These are phyloP conservation scores for Vitis riparia DNA, from an alignment of 164 flowering plant species.

Conservation along the genomic window DNA sequence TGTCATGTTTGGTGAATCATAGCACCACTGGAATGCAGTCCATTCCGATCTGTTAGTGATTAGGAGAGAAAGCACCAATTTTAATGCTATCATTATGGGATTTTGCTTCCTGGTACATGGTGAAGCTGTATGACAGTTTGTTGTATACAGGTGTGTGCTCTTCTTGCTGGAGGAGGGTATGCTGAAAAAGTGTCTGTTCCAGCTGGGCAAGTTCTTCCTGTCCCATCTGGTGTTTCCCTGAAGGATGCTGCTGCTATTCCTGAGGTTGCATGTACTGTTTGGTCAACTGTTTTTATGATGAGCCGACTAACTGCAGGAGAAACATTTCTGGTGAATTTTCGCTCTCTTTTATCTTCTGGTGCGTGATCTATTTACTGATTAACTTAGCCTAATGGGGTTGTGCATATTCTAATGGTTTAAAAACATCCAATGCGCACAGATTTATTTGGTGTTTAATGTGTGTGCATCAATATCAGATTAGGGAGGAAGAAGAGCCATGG, in stretches of 20 bases:
- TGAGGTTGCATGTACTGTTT: slow-evolving; percentile 97
- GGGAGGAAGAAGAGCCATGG: too few relatives aligned
- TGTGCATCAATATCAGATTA: too few relatives aligned
- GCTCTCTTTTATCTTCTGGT: neutral
- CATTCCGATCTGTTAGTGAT: too few relatives aligned
- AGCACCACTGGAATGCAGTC: too few relatives aligned
- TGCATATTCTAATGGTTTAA: neutral
- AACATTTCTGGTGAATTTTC: slow-evolving; percentile 62
- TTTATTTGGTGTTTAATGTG: neutral
- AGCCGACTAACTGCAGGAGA: slow-evolving; percentile 79
- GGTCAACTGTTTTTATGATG: slow-evolving; percentile 96
- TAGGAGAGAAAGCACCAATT: too few relatives aligned
- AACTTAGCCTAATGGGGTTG: too few relatives aligned
- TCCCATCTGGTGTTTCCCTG: slow-evolving; percentile 79
- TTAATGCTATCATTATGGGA: too few relatives aligned
- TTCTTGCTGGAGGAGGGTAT: slow-evolving; percentile 91
- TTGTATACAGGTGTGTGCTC: slow-evolving; percentile 83
- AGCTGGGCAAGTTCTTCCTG: slow-evolving; percentile 82
- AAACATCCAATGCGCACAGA: neutral
- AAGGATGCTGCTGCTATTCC: slow-evolving; percentile 89
- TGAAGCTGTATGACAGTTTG: neutral
- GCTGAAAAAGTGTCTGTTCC: slow-evolving; percentile 96
- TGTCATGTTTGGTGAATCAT: too few relatives aligned
- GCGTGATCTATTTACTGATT: neutral
- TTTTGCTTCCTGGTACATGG: neutral